Conservation (phyloP, 768 basidiomycete species). For the Auricularia heimuer region DNA sequence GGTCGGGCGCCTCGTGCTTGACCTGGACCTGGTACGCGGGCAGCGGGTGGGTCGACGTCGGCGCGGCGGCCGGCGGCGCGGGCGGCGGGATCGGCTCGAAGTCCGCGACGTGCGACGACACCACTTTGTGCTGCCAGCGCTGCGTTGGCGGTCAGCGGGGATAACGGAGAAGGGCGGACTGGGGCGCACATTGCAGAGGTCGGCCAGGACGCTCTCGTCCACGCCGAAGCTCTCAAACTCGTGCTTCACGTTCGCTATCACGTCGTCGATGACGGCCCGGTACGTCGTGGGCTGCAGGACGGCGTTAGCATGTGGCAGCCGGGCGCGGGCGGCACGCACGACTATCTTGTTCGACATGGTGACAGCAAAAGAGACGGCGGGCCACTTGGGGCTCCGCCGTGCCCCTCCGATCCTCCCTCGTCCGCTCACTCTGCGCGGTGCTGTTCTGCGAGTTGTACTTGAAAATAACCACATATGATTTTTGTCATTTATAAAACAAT, state of each 20-base stretch:
- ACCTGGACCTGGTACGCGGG: constrained; percentile 6
- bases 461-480: too few relatives aligned
- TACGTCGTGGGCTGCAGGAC: constrained; percentile 78
- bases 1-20: not conserved
- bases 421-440: too few relatives aligned
- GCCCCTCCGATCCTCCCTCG: not conserved
- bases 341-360: constrained; percentile 96
- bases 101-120: constrained; percentile 91
- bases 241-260: constrained; percentile 73
- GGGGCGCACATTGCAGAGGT: constrained; percentile 74
- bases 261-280: constrained; percentile 93
- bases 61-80: constrained; percentile 40
- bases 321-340: constrained; percentile 66
- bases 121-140: constrained; percentile 96
- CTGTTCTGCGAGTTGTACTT: too few relatives aligned
- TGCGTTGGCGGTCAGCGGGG: constrained; percentile 21
- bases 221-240: constrained; percentile 98
- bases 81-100: constrained; percentile 51
- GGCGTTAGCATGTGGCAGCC: constrained; percentile 42
- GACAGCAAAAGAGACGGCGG: constrained; percentile 1
- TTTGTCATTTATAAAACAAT: too few relatives aligned
- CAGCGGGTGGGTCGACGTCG: constrained; percentile 56
- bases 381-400: not conserved
- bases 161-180: not conserved
- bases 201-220: constrained; percentile 78